Base-by-base conservation (phyloP, 2,329 filamentous ascomycete species). In the Hirsutella rhossiliensis region DNA sequence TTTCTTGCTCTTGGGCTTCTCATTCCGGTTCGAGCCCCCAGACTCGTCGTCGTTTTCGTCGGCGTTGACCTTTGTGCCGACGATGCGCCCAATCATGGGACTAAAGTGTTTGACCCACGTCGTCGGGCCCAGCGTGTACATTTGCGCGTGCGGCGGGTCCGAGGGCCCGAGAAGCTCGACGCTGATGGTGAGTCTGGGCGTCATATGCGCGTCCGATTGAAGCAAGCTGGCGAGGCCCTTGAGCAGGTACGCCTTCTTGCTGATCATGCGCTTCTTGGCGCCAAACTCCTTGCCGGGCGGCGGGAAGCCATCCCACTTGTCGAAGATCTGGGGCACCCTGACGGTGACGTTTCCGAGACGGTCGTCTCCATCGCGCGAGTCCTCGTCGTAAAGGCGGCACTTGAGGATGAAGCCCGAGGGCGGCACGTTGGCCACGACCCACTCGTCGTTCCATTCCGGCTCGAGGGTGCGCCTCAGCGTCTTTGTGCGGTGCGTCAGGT, bases 341-440 rank as follows among this genome's bases (percentile, higher is more conserved):
- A 95, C 68, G 40, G 87, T 87, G 4, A 87, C 86, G 56, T 92
- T 94, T 11, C 90, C 90, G 18, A 97, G 72, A 23, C 87, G 75
- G 63, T 97, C 90, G 57, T 97, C 84, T 51, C 84, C 78, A 59
- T 96, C 86, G 1, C 82, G 78, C 30, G 81, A 79, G 62, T 97
- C 90, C 61, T 97, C 90, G 56, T 97, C 90, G 63, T 89, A 94
- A 17, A 97, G 65, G 43, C 86, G 76, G 48, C 86, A 87, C 60
- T 95, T 95, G 52, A 97, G 72, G 45, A 73, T 75, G 65, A 95
- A 94, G 4, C 89, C 89, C 0, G 75, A 78, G 0, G 80, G 69
- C 0, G 90, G 89, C 2, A 96, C 75, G 52, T 95, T 94, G 48
- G 86, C 87, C 20, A 97, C 82, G 19, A 87, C 73, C 90, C 90